These are phyloP conservation scores for Naegleria gruberi DNA, from an alignment of 208 protist genomes.

Conservation along the genomic window DNA sequence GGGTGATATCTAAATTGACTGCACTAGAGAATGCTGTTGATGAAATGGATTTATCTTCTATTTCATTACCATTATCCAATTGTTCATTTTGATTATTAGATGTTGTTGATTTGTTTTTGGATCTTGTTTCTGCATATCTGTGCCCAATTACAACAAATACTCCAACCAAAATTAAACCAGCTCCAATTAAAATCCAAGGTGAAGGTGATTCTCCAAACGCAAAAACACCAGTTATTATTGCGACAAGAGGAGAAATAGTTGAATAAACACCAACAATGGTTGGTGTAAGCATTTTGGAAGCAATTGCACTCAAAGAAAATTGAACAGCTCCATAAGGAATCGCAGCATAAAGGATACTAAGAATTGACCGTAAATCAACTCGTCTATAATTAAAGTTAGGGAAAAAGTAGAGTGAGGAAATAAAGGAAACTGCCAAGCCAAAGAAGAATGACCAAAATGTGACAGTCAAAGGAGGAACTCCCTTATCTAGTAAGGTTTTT, in stretches of 20 bases:
- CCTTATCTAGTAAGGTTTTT: background rate
- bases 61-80: too few species aligned
- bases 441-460: background rate
- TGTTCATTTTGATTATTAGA: too few species aligned
- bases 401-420: background rate
- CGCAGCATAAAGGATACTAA: background rate
- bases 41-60: too few species aligned
- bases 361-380: background rate
- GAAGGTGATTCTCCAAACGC: background rate
- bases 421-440: background rate
- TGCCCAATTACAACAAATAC: background rate
- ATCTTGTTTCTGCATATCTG: background rate
- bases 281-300: background rate
- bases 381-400: background rate
- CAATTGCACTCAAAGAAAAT: background rate
- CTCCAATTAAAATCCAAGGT: background rate
- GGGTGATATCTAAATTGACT: too few species aligned
- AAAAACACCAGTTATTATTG: background rate
- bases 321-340: background rate
- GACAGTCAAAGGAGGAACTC: background rate
- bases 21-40: too few species aligned
- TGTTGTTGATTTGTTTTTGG: too few species aligned
- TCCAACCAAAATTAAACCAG: background rate
- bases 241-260: background rate
- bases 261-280: background rate